Conservation (phyloP, 352 stramenopile genomes). For the Phytophthora palmivora region DNA sequence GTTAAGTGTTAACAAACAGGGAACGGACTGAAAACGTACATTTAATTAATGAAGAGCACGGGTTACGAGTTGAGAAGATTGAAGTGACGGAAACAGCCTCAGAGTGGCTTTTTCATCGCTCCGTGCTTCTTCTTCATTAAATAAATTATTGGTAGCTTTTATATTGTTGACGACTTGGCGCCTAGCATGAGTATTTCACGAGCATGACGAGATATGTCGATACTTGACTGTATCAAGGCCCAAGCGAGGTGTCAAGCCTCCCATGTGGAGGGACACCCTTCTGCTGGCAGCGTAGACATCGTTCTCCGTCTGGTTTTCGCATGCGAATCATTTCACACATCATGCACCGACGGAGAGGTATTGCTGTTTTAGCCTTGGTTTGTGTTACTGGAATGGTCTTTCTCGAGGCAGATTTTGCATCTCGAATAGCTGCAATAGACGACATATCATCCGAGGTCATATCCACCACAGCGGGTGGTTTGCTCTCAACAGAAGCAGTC, state of each 20-base stretch:
- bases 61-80: too few species aligned
- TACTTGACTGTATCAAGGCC: constrained; percentile 5
- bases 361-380: constrained; percentile 9
- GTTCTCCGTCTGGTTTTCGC: constrained; percentile 45
- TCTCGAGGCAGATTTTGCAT: not conserved
- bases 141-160: not conserved
- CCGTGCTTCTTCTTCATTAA: not conserved
- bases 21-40: too few species aligned
- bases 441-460: not conserved
- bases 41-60: too few species aligned
- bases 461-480: not conserved
- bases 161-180: too few species aligned
- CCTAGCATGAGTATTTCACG: not conserved
- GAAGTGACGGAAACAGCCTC: too few species aligned
- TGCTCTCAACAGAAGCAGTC: not conserved
- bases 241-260: constrained; percentile 1
- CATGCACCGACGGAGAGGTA: constrained; percentile 36
- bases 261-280: constrained; percentile 17
- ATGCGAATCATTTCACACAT: constrained; percentile 58
- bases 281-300: constrained; percentile 48
- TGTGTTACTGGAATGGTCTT: constrained; percentile 6
- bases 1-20: too few species aligned
- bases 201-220: not conserved
- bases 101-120: not conserved
- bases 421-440: constrained; percentile 4